Evolutionary conservation across 345 rosid genomes (phyloP), one percentile per base, ranked within the genome.

Genomic region (Arabidopsis arenosa): DNA sequence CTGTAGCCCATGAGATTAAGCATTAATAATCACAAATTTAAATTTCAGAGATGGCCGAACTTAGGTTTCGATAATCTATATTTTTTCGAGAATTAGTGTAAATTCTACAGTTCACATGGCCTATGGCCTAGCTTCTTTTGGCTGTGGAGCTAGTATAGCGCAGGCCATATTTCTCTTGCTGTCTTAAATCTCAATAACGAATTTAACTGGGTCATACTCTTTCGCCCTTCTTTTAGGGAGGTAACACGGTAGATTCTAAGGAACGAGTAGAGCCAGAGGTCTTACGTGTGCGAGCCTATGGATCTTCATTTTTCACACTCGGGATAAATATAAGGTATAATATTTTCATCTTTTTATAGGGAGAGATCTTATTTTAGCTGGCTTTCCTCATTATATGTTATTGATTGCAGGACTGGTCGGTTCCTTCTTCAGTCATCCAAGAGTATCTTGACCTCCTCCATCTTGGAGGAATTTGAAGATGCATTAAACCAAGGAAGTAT

Each of bases 321-420:
- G 98, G 97, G 72, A 88, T 96, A 63, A 91, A 93, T 80, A 86
- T 91, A 86, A 89, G 99, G 97, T 93, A 77, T 54, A 17, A 4
- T 9, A 21, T 40, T 3, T 48, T 3, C 40, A 59, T 59, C 35
- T 68, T 10, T 14, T 32, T 76, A 54, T 23, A 13, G 3, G 23
- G 40, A 72, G 35, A 32, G 36, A 43, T 52, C 3, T 40, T 12
- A 33, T 30, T 49, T 30, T 36, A 13, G 8, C 47, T 14, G 32
- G 15, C 17, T 2, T 37, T 18, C 55, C 65, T 74, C 56, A 62
- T 14, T 39, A 62, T 68, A 17, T 68, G 13, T 56, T 41, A 40
- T 54, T 69, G 37, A 37, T 81, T 83, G 83, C 87, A 96, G 99
- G 87, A 89, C 87, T 80, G 98, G 99, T 33, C 86, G 86, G 49